Conservation (phyloP, 345 rosid genomes). For the Gossypium turneri region DNA sequence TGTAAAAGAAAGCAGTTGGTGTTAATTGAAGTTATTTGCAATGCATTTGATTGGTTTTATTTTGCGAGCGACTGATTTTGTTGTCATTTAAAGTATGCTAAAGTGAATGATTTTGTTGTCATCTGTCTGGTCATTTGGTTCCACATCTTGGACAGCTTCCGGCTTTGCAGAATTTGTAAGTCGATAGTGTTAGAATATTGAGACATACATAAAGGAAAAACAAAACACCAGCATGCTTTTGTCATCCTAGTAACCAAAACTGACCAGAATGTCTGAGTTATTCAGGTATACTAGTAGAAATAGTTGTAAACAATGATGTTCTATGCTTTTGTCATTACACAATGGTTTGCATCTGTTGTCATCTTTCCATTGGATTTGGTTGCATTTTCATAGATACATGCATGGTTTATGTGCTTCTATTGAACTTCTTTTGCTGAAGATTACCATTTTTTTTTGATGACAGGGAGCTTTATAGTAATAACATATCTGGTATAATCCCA, state of each 20-base stretch:
- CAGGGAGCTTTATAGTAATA: background rate
- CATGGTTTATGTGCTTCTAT: background rate
- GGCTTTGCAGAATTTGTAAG: no score
- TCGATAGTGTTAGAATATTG: no score
- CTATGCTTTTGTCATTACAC: background rate
- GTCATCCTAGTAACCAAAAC: background rate
- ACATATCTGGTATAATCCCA: background rate
- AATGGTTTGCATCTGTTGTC: background rate
- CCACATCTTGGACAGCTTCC: no score
- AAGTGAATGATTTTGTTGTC: no score
- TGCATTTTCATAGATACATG: background rate
- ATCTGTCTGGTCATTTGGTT: no score
- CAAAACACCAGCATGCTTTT: background rate
- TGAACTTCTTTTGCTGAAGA: background rate
- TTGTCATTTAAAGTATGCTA: no score
- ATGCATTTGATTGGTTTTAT: no score
- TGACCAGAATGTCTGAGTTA: background rate
- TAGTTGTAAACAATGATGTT: background rate
- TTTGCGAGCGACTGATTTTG: no score
- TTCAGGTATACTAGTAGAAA: background rate
- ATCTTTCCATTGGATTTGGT: background rate
- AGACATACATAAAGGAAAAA: background rate
- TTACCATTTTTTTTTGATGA: background rate
- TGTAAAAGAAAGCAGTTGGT: no score
- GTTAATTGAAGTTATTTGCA: no score